These are phyloP conservation scores for Candida dendrica DNA, from an alignment of 805 yeast species.

Conservation along the genomic window DNA sequence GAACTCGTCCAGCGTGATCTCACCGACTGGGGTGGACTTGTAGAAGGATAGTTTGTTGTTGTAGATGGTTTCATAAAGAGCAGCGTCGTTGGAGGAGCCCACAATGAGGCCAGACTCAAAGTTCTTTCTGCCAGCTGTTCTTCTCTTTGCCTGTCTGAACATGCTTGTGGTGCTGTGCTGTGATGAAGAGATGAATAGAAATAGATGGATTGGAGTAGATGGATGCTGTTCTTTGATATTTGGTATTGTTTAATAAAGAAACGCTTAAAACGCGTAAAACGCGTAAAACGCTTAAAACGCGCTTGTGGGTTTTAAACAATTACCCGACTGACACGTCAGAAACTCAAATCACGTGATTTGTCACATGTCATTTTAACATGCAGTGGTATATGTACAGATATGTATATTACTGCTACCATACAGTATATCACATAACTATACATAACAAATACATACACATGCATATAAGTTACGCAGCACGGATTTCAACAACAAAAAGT, in stretches of 20 bases:
- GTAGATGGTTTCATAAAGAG: slow-evolving; percentile 33
- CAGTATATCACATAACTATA: no score
- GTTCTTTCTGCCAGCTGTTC: slow-evolving; percentile 67
- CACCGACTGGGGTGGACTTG: slow-evolving; percentile 68
- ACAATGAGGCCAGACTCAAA: slow-evolving; percentile 37
- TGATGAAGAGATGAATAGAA: no score
- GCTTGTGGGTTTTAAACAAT: not conserved
- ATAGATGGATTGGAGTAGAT: no score
- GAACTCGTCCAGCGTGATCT: slow-evolving; percentile 86
- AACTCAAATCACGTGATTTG: not conserved
- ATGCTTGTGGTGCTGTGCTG: slow-evolving; percentile 22
- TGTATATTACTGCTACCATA: no score
- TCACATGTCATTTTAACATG: not conserved
- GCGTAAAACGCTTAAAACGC: not conserved
- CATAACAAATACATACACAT: no score
- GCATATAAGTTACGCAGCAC: no score
- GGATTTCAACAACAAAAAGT: no score
- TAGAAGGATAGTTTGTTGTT: slow-evolving; percentile 69
- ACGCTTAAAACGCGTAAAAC: no score
- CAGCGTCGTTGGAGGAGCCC: slow-evolving; percentile 23
- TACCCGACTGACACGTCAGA: not conserved
- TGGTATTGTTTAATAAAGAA: no score
- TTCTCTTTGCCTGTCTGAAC: slow-evolving; percentile 70
- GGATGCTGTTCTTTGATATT: not conserved
- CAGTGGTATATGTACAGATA: no score